Percentiles rank a stretch among this genome's conserved stretches.
These are phyloP conservation scores for Myrmaecium sp. DNA, from an alignment of 2,329 filamentous ascomycete genomes.

Conservation along the genomic window DNA sequence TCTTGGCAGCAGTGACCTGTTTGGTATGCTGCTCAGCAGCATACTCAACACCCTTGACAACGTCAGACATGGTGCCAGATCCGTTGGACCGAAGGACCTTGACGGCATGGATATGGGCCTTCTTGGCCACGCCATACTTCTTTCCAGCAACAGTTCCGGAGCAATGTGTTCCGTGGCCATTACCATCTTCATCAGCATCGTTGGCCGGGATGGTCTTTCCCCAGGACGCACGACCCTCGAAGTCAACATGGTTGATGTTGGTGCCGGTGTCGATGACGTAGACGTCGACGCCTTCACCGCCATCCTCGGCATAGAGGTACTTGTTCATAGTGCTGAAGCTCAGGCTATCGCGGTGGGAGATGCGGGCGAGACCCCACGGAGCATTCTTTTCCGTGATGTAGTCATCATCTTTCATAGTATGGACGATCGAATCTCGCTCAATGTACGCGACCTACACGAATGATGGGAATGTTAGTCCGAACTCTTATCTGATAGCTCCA, in stretches of 20 bases:
- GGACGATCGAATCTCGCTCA: conserved; percentile 85
- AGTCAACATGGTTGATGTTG: conserved; percentile 88
- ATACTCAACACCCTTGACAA: conserved; percentile 95
- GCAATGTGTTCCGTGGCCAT: conserved; percentile 98
- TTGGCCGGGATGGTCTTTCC: conserved; percentile 84
- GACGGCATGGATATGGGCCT: conserved; percentile 90
- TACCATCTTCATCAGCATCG: conserved; percentile 82
- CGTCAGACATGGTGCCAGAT: conserved; percentile 95
- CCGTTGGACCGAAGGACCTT: conserved; percentile 97
- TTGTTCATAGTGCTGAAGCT: conserved; percentile 94
- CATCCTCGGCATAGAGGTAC: conserved; percentile 80
- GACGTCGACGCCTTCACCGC: conserved; percentile 93
- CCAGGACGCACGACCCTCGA: conserved; percentile 89
- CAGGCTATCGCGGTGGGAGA: conserved; percentile 80
- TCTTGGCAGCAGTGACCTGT: conserved; percentile 63
- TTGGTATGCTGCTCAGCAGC: conserved; percentile 66
- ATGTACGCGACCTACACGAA: conserved; percentile 76
- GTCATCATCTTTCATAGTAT: conserved; percentile 44
- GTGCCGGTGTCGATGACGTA: conserved; percentile 98
- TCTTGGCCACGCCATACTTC: conserved; percentile 99
- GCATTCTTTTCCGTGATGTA: conserved; percentile 69
- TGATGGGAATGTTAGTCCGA: too few relatives aligned
- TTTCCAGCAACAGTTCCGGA: conserved; percentile 94
- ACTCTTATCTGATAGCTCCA: conserved; percentile 5
- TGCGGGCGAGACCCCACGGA: conserved; percentile 96